Evolutionary conservation across 768 basidiomycete species (phyloP).

Genomic region (Suillus occidentalis): DNA sequence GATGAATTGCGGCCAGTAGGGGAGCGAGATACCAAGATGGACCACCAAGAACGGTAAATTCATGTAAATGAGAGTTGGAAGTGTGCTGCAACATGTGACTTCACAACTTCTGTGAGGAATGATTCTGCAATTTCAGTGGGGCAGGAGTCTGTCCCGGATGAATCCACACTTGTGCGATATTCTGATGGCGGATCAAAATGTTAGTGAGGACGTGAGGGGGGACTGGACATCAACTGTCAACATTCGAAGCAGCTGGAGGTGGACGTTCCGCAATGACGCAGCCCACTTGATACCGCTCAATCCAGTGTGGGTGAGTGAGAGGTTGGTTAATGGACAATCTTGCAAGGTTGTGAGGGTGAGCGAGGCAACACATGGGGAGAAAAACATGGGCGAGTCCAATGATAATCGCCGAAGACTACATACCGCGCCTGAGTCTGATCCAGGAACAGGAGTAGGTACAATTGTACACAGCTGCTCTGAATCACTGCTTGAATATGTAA

Average conservation of each 20-base stretch:
- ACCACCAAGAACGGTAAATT: neutral
- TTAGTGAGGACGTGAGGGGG: neutral
- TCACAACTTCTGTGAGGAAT: neutral
- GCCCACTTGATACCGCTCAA: neutral
- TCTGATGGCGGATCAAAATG: neutral
- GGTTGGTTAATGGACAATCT: neutral
- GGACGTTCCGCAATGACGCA: neutral
- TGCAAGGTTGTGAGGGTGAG: neutral
- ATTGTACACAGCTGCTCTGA: neutral
- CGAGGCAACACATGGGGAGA: neutral
- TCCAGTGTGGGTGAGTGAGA: neutral
- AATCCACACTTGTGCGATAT: neutral
- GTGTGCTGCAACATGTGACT: neutral
- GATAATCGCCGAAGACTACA: neutral
- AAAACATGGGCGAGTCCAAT: neutral
- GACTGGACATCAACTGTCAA: neutral
- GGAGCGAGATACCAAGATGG: neutral
- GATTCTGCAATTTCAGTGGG: neutral
- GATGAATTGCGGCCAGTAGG: neutral
- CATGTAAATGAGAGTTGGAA: neutral
- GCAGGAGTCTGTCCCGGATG: neutral
- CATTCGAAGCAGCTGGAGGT: neutral
- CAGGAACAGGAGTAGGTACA: neutral
- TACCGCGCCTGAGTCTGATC: neutral
- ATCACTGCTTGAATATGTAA: neutral